These are phyloP conservation scores for Diplotaxis tenuifolia DNA, from an alignment of 345 rosid genomes.

Conservation along the genomic window DNA sequence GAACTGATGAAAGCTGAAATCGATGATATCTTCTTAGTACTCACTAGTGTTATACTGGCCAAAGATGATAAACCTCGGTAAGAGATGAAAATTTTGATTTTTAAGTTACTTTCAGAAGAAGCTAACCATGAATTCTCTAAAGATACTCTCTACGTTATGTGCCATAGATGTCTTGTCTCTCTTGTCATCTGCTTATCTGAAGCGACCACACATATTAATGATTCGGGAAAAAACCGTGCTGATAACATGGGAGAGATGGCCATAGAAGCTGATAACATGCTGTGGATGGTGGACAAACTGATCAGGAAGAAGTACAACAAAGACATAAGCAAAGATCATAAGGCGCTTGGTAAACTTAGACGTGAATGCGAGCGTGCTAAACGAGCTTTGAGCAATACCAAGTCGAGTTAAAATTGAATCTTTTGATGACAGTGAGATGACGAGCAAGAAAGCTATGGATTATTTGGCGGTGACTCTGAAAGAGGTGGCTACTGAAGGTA, in stretches of 20 bases:
- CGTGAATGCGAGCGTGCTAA: too few species aligned
- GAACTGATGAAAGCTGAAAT: too few species aligned
- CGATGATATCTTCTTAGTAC: slow-evolving; percentile 64
- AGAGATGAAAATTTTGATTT: slow-evolving; percentile 77
- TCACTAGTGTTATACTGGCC: slow-evolving; percentile 70
- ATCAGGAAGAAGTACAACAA: too few species aligned
- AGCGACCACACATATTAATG: slow-evolving; percentile 52
- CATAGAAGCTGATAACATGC: slow-evolving; percentile 84
- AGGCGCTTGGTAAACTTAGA: too few species aligned
- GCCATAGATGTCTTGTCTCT: slow-evolving; percentile 74
- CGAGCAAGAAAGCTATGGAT: slow-evolving; percentile 84
- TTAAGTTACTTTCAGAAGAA: slow-evolving; percentile 63
- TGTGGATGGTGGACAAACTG: slow-evolving; percentile 90
- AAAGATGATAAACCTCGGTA: slow-evolving; percentile 88
- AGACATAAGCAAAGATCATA: too few species aligned
- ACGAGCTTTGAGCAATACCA: too few species aligned
- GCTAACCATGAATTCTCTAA: slow-evolving; percentile 62
- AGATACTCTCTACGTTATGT: slow-evolving; percentile 67
- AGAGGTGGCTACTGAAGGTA: slow-evolving; percentile 70
- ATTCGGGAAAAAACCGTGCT: slow-evolving; percentile 56
- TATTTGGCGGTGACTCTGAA: slow-evolving; percentile 69
- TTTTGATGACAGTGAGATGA: slow-evolving; percentile 59
- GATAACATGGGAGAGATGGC: slow-evolving; percentile 76
- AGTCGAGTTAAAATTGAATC: too few species aligned
- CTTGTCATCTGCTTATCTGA: slow-evolving; percentile 80